Evolutionary conservation across 192 early-diverging fungal species (phyloP), one percentile per base, ranked within the genome.

Genomic region (Podila verticillata): DNA sequence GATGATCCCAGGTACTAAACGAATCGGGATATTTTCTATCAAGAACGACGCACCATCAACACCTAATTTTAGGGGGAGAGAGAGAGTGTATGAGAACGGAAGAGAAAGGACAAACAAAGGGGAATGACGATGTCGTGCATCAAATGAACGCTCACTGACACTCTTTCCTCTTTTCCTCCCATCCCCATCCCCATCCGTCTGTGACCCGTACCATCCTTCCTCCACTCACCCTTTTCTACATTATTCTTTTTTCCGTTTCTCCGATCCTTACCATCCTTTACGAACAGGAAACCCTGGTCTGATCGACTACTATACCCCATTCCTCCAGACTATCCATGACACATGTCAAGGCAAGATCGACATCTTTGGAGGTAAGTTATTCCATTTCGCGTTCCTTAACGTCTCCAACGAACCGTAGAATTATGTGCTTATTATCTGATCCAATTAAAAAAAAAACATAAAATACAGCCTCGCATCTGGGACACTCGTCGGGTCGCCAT

Each of bases 261-360:
- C 58, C 28, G 29, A 60, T 32, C 58, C 26, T 92, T 1, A 57
- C 89, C 7, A 82, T 93, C 49, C 39, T 44, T 44, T 44, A 15
- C 39, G 12, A 44, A 70, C 89, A 49, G 94, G 94, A 0, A 95
- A 94, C 85, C 94, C 94, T 5, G 96, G 96, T 4, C 61, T 94
- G 36, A 85, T 92, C 29, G 92, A 96, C 59, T 95, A 95, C 71
- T 97, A 97, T 70, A 87, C 84, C 24, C 80, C 82, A n/a, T 97
- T 96, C 72, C 87, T 92, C 65, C 66, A 87, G 24, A 70, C 75
- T 0, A 82, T 92, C 59, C 89, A 91, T 70, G 70, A 84, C 12
- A 56, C 83, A 47, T 82, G 83, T 49, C 57, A 74, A 31, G 73
- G 73, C 28, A 74, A 69, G 28, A 66, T 94, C 36, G 92, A 94